Evolutionary conservation across 257 asterid genomes (phyloP).

Genomic region (Solanum arcanum): DNA sequence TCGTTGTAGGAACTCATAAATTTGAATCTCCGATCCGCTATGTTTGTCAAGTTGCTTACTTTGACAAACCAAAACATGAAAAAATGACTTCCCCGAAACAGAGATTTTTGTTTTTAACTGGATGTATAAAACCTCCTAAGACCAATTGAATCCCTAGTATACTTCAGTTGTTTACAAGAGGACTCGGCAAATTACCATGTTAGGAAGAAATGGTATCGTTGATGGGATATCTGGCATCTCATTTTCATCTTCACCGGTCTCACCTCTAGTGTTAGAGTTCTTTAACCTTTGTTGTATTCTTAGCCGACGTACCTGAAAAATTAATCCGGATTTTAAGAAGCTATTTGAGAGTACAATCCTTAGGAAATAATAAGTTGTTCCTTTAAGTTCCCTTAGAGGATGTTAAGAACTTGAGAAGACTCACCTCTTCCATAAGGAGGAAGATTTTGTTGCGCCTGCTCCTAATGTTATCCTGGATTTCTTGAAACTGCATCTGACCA

Average conservation of each 20-base stretch:
- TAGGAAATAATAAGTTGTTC: background rate
- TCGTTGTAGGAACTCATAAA: background rate
- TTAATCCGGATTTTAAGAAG: background rate
- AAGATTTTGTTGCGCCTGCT: constrained; percentile 82
- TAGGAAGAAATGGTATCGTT: constrained; percentile 84
- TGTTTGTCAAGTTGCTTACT: background rate
- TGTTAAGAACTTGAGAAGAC: constrained; percentile 3
- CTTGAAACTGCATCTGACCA: constrained; percentile 85
- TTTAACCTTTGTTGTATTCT: constrained; percentile 73
- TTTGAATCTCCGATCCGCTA: background rate
- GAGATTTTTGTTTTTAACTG: background rate
- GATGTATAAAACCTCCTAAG: background rate
- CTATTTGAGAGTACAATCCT: background rate
- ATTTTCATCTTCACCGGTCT: constrained; percentile 27
- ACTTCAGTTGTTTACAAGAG: background rate
- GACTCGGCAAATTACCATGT: constrained; percentile 43
- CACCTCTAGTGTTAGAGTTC: constrained; percentile 20
- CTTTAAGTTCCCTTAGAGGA: background rate
- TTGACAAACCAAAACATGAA: background rate
- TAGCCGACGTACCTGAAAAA: constrained; percentile 64
- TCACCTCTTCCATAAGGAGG: constrained; percentile 92
- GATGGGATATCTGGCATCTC: constrained; percentile 94
- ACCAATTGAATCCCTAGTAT: background rate
- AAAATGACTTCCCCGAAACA: background rate
- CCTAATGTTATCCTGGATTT: constrained; percentile 72